Base-by-base conservation (phyloP, 768 basidiomycete genomes). In the Cystobasidium onofrii region DNA sequence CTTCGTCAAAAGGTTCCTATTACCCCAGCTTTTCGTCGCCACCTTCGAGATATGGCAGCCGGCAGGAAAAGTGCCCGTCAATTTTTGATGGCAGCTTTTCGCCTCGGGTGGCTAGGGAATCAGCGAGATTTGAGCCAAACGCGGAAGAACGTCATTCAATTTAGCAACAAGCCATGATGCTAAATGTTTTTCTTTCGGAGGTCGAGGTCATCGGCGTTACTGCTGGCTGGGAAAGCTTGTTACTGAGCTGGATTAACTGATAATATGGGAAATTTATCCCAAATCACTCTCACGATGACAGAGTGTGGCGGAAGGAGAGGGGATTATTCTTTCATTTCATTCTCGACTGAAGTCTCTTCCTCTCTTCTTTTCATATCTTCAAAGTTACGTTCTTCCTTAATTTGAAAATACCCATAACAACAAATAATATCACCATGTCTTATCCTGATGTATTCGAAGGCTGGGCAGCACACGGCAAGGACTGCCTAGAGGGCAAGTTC, bases 381-480 rank as follows among this genome's bases (percentile, higher is more conserved):
- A 12, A 27, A n/a, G n/a, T n/a, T n/a, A n/a, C n/a, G n/a, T n/a
- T n/a, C n/a, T n/a, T n/a, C n/a, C n/a, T n/a, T n/a, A n/a, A n/a
- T 60, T 60, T 29, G 23, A 4, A 29, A 29, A 13, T 29, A 60
- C 10, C 20, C 25, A 27, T 12, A 34, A 60, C 9, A 12, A 60
- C 57, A 29, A 7, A 13, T 15, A 12, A 27, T 13, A 15, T 7
- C 13, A 12, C 6, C 27, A 43, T 64, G 54, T 55, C 52, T 3
- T 71, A 71, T 34, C 69, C 69, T 55, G 69, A 71, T 34, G 33
- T 39, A 36, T 71, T 71, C 69, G 55, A 55, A 55, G 69, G 69
- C 33, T 71, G 69, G 76, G 77, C 78, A 52, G 79, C 80, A 69
- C 77, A 77, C 17, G 50, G 34, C 25, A 33, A 25, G 27, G 73